These are phyloP conservation scores for Coniochaeta prunicola DNA, from an alignment of 2,329 filamentous ascomycete genomes.

Conservation along the genomic window DNA sequence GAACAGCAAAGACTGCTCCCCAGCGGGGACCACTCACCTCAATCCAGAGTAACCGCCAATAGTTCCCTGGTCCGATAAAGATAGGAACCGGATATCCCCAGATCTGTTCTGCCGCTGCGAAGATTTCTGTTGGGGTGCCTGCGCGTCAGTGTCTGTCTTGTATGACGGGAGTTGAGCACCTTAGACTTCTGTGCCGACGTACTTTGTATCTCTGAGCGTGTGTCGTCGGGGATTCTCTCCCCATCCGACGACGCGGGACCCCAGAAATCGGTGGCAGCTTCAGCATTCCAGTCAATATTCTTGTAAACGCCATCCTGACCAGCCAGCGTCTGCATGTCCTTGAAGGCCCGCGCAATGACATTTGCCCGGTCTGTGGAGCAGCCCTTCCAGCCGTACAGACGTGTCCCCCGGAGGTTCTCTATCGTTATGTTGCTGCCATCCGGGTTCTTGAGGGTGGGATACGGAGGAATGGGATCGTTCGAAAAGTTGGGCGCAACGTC, in stretches of 20 bases:
- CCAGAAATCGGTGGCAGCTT: constrained; percentile 2
- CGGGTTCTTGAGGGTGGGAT: neutral
- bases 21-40: neutral
- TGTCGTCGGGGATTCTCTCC: neutral
- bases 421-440: constrained; percentile 2
- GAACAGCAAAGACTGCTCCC: too few relatives aligned
- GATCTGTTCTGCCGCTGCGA: neutral
- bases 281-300: neutral
- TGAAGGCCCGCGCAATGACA: neutral
- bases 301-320: constrained; percentile 1
- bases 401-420: constrained; percentile 1
- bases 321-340: neutral
- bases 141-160: constrained; percentile 1
- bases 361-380: neutral
- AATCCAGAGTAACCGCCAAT: constrained; percentile 2
- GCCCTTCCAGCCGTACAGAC: constrained; percentile 2
- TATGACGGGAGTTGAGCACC: neutral
- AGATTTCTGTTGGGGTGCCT: neutral
- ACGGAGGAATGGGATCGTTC: constrained; percentile 1
- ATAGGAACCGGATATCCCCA: constrained; percentile 1
- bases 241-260: neutral
- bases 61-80: constrained; percentile 1
- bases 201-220: constrained; percentile 1
- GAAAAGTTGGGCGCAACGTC: constrained; percentile 2
- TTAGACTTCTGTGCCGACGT: neutral